A percentile compares a stretch with the other conserved stretches of the same genome.
These are phyloP conservation scores for Capsella rubella DNA, from an alignment of 441 rosid species.

Conservation along the genomic window DNA sequence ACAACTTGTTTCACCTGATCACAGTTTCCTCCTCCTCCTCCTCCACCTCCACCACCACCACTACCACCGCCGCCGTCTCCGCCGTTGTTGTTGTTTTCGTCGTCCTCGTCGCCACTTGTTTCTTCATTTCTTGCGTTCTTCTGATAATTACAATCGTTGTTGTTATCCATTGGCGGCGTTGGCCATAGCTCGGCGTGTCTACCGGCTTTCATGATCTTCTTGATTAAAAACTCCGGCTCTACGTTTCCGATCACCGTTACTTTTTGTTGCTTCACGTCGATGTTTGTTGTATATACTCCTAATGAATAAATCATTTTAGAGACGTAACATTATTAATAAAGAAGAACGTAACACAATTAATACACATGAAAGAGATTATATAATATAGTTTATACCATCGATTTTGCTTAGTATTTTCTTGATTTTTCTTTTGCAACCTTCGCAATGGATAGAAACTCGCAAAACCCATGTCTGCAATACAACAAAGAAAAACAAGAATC, in stretches of 20 bases:
- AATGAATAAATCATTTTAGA: slow-evolving; percentile 9
- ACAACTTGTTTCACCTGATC: slow-evolving; percentile 44
- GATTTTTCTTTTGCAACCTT: slow-evolving; percentile 84
- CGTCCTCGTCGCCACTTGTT: slow-evolving; percentile 50
- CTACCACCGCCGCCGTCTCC: slow-evolving; percentile 11
- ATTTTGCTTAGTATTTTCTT: slow-evolving; percentile 63
- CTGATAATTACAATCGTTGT: slow-evolving; percentile 44
- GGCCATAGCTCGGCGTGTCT: slow-evolving; percentile 93
- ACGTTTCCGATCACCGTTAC: slow-evolving; percentile 71
- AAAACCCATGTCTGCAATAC: slow-evolving; percentile 65
- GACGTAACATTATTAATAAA: not conserved
- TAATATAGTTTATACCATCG: slow-evolving; percentile 53
- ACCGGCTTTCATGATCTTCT: slow-evolving; percentile 66
- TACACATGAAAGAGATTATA: not conserved
- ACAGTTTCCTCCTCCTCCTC: slow-evolving; percentile 44
- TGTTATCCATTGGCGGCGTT: slow-evolving; percentile 35
- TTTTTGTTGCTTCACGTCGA: slow-evolving; percentile 77
- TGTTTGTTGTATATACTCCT: slow-evolving; percentile 68
- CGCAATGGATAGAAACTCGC: slow-evolving; percentile 82
- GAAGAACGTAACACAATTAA: not conserved
- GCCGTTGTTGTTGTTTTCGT: slow-evolving; percentile 29
- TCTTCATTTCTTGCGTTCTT: slow-evolving; percentile 56
- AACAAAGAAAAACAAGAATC: not conserved
- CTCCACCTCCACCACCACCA: slow-evolving; percentile 41
- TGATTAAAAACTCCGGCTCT: slow-evolving; percentile 63